A percentile compares a stretch with the other conserved stretches of the same genome.
phyloP scores from a whole-genome alignment of 2,329 filamentous ascomycete genomes.

The Plectosphaerella sp. region DNA sequence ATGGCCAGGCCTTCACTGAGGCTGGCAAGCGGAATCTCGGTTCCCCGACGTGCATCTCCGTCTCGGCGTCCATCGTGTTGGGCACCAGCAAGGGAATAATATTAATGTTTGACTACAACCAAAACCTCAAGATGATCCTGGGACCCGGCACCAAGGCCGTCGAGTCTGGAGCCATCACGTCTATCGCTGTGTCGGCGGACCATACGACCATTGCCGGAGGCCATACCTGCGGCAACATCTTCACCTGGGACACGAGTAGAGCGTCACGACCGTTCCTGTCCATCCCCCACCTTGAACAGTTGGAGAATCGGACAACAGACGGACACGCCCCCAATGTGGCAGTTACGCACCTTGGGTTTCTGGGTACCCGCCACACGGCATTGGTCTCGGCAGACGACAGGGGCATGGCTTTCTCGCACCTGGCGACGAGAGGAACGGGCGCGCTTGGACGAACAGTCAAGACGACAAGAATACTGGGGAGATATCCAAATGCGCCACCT shows the following conservation, averaged over 20 bases:
- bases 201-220: slow-evolving; percentile 88
- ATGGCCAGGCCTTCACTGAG: slow-evolving; percentile 87
- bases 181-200: slow-evolving; percentile 87
- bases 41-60: slow-evolving; percentile 79
- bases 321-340: slow-evolving; percentile 76
- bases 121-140: slow-evolving; percentile 90
- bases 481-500: slow-evolving; percentile 73
- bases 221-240: slow-evolving; percentile 86
- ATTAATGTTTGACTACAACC: slow-evolving; percentile 94
- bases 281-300: slow-evolving; percentile 71
- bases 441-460: slow-evolving; percentile 81
- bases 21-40: slow-evolving; percentile 90
- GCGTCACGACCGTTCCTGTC: slow-evolving; percentile 84
- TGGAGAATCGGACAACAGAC: slow-evolving; percentile 65
- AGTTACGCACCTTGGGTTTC: slow-evolving; percentile 87
- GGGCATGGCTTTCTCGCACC: slow-evolving; percentile 97
- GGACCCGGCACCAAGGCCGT: slow-evolving; percentile 91
- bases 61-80: slow-evolving; percentile 82
- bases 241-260: slow-evolving; percentile 89
- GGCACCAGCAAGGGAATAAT: slow-evolving; percentile 94
- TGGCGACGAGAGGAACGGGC: slow-evolving; percentile 87
- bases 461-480: slow-evolving; percentile 83
- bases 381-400: slow-evolving; percentile 90
- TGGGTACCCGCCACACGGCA: slow-evolving; percentile 89
- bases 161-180: slow-evolving; percentile 82